Percentiles rank a stretch among this genome's conserved stretches.
These are phyloP conservation scores for Fraxinus platypoda DNA, from an alignment of 305 asterid genomes.

Conservation along the genomic window DNA sequence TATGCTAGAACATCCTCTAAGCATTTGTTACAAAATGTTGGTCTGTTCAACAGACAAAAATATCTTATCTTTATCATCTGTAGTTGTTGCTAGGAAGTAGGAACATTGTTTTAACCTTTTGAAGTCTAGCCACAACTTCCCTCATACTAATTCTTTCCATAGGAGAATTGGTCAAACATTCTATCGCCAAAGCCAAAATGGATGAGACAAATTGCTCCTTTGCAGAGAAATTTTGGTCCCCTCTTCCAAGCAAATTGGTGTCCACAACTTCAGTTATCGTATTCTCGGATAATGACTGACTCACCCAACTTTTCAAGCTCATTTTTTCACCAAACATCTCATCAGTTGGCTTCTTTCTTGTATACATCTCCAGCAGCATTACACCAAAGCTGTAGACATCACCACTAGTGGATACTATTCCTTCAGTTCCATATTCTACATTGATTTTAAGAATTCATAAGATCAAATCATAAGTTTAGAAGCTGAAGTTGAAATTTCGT, in stretches of 20 bases:
- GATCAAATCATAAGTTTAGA: background rate
- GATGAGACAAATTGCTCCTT: conserved; percentile 1
- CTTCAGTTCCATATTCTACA: background rate
- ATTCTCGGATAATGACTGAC: background rate
- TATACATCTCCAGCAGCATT: background rate
- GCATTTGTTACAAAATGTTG: background rate
- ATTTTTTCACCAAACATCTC: background rate
- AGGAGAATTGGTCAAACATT: background rate
- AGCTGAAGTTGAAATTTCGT: background rate
- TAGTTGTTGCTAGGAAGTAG: background rate
- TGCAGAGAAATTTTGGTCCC: background rate
- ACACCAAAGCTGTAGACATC: background rate
- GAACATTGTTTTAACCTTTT: background rate
- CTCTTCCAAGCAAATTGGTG: background rate
- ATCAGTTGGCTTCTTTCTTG: background rate
- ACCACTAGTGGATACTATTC: background rate
- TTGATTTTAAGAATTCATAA: background rate
- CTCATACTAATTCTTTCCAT: conserved; percentile 9
- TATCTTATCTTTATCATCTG: background rate
- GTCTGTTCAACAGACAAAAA: background rate
- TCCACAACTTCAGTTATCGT: background rate
- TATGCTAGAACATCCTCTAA: background rate
- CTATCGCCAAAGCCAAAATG: background rate
- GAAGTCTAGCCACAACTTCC: conserved; percentile 15
- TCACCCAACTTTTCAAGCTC: background rate